Percentiles rank a stretch among this genome's conserved stretches.
phyloP scores from a whole-genome alignment of 2,329 filamentous ascomycete genomes.

The Diaporthe caulivora region DNA sequence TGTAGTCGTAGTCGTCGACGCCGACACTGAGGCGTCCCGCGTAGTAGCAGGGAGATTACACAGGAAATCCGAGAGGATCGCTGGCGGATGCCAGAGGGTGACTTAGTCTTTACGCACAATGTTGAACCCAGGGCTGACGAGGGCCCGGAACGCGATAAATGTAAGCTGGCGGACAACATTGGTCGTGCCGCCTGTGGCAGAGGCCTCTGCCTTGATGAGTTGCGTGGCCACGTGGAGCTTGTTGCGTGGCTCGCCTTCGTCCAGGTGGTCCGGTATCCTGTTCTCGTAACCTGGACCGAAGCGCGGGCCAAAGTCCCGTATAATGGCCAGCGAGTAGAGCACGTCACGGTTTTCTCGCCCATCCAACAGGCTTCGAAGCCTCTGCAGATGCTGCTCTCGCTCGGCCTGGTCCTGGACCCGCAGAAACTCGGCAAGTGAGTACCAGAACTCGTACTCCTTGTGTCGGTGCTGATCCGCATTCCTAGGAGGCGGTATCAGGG shows the following conservation, averaged over 20 bases:
- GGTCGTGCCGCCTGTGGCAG: conserved; percentile 75
- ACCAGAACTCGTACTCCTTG: conserved; percentile 86
- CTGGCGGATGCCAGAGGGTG: not conserved
- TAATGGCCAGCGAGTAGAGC: conserved; percentile 88
- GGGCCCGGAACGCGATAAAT: conserved; percentile 74
- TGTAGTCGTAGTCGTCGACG: not conserved
- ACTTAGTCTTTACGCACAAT: conserved; percentile 52
- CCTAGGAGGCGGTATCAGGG: conserved; percentile 62
- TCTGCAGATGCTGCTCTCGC: conserved; percentile 74
- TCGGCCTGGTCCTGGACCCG: conserved; percentile 70
- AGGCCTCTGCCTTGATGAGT: conserved; percentile 75
- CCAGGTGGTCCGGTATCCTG: conserved; percentile 69
- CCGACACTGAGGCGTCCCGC: not conserved
- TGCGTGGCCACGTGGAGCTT: conserved; percentile 77
- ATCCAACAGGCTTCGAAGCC: conserved; percentile 79
- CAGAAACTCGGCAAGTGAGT: conserved; percentile 79
- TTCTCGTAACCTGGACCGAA: conserved; percentile 70
- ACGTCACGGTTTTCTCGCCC: conserved; percentile 90
- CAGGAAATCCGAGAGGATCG: not conserved
- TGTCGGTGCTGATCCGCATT: conserved; percentile 66
- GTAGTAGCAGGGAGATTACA: not conserved
- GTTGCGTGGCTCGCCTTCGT: conserved; percentile 75
- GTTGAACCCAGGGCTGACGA: conserved; percentile 66
- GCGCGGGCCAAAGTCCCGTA: conserved; percentile 78
- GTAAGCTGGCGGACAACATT: conserved; percentile 79